Conservation (phyloP, 495 filamentous ascomycete genomes). For the Penicillium psychrofluorescens region DNA sequence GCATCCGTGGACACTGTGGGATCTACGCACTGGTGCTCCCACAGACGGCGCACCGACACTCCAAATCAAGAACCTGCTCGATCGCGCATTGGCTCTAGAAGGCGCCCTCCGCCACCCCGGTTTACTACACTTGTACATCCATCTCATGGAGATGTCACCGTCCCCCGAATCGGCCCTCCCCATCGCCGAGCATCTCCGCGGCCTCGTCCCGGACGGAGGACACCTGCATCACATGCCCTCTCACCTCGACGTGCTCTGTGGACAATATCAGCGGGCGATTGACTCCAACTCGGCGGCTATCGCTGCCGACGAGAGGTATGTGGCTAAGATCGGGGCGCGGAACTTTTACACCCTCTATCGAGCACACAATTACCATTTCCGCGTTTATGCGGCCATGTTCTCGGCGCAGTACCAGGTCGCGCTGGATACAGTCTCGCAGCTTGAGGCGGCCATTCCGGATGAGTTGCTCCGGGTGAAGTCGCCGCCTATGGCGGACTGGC, state of each 20-base stretch:
- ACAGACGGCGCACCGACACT: constrained; percentile 45
- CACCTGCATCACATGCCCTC: constrained; percentile 70
- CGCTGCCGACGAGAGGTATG: constrained; percentile 52
- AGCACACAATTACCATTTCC: constrained; percentile 59
- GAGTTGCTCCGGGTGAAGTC: constrained; percentile 51
- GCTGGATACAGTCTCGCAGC: constrained; percentile 42
- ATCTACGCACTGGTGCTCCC: constrained; percentile 50
- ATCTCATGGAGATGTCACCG: constrained; percentile 66
- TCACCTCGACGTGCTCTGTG: constrained; percentile 60
- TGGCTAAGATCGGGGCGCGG: constrained; percentile 35
- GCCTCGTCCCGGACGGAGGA: constrained; percentile 57
- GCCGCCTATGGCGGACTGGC: constrained; percentile 67
- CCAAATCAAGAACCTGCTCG: constrained; percentile 49
- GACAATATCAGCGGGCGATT: constrained; percentile 57
- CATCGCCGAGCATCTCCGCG: constrained; percentile 51
- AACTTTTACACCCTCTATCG: constrained; percentile 67
- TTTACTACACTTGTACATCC: constrained; percentile 63
- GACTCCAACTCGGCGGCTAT: constrained; percentile 58
- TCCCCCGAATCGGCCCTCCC: constrained; percentile 51
- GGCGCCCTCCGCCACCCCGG: constrained; percentile 49
- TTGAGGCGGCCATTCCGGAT: constrained; percentile 52
- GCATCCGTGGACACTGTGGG: constrained; percentile 62
- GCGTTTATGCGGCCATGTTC: constrained; percentile 67
- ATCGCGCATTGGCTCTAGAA: constrained; percentile 38
- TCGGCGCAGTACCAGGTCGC: constrained; percentile 50